Percentiles rank a stretch among this genome's conserved stretches.
Conservation (phyloP, 495 filamentous ascomycete genomes). For the Hypoxylon fragiforme region DNA sequence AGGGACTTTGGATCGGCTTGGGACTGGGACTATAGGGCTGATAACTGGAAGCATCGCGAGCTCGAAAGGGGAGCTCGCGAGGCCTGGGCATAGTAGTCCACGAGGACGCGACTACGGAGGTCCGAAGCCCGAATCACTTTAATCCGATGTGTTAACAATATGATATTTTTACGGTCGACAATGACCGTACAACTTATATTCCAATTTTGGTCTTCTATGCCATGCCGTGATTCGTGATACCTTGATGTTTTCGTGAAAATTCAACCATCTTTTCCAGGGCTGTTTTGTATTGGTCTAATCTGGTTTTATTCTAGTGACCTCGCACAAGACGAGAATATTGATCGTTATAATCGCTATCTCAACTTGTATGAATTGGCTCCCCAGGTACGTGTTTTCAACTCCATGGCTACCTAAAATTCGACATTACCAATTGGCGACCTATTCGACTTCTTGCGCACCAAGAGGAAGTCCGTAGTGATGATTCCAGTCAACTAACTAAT, state of each 20-base stretch:
- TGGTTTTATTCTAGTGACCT: neutral
- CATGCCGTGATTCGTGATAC: no score
- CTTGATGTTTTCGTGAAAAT: neutral
- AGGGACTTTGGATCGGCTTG: constrained; percentile 24
- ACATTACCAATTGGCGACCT: no score
- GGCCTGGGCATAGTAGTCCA: constrained; percentile 13
- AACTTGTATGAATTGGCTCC: no score
- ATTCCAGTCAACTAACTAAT: no score
- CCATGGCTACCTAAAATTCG: no score
- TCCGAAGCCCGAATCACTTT: constrained; percentile 20
- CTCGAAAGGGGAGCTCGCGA: constrained; percentile 9
- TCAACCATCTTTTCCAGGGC: no score
- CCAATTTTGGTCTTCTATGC: neutral
- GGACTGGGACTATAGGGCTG: constrained; percentile 5
- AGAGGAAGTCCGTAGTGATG: no score
- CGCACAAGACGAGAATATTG: no score
- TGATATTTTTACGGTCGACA: constrained; percentile 12
- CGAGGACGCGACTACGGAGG: constrained; percentile 13
- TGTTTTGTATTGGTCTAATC: no score
- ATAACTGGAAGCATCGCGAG: constrained; percentile 9
- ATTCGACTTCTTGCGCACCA: no score
- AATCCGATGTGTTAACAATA: constrained; percentile 33
- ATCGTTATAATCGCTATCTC: no score
- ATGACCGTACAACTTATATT: constrained; percentile 2
- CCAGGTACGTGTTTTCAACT: no score